phyloP scores from a whole-genome alignment of 169 alveolate species.

The Sarcocystis neurona region DNA sequence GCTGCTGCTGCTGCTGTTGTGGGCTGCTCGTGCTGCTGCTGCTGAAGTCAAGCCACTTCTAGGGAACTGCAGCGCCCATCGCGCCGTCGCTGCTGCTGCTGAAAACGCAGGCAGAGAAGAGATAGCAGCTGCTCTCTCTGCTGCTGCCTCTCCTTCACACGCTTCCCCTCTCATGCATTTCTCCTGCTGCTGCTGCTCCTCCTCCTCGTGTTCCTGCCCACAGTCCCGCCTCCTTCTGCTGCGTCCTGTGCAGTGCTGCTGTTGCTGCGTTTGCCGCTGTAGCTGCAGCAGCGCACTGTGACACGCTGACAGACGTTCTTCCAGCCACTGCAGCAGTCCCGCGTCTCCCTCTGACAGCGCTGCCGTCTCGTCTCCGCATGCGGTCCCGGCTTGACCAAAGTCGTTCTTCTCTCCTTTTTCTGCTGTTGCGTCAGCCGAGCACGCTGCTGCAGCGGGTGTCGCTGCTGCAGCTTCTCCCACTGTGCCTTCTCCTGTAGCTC shows the following conservation, averaged over 20 bases:
- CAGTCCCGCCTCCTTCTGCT: not conserved
- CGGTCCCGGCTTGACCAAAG: not conserved
- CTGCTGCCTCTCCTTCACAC: not conserved
- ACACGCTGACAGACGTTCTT: not conserved
- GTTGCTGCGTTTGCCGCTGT: too few species aligned
- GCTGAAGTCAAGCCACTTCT: not conserved
- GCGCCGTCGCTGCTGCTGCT: too few species aligned
- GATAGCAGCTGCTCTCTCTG: not conserved
- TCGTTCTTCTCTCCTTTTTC: too few species aligned
- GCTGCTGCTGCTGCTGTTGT: not conserved
- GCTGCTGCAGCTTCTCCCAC: too few species aligned
- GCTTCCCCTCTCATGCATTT: too few species aligned
- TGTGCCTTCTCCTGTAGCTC: too few species aligned
- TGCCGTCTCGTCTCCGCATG: not conserved
- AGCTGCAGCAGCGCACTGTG: not conserved
- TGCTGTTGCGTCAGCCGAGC: too few species aligned
- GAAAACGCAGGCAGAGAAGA: too few species aligned
- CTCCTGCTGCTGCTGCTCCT: too few species aligned
- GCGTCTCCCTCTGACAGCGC: not conserved
- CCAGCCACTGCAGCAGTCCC: not conserved
- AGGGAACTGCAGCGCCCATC: too few species aligned
- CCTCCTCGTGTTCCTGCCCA: not conserved
- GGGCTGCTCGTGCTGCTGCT: not conserved
- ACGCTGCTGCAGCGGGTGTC: too few species aligned
- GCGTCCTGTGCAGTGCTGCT: too few species aligned